phyloP scores from a whole-genome alignment of 2,329 filamentous ascomycete genomes.

The Colletotrichum sp. region DNA sequence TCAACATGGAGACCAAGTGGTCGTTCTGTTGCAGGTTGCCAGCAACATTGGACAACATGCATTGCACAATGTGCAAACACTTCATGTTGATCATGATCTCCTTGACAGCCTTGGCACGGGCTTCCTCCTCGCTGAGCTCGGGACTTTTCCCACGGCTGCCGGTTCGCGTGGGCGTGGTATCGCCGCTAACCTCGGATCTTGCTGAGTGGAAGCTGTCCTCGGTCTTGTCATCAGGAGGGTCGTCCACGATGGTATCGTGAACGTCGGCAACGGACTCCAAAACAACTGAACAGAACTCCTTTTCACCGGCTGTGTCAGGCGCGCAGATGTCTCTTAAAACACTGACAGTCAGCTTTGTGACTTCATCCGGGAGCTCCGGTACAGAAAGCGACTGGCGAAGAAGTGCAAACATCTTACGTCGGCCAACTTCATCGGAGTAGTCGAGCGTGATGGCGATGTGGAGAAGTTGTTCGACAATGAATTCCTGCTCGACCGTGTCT shows the following conservation, averaged over 20 bases:
- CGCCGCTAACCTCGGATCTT: slow-evolving; percentile 79
- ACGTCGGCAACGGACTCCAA: slow-evolving; percentile 96
- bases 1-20: slow-evolving; percentile 95
- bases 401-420: slow-evolving; percentile 93
- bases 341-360: slow-evolving; percentile 86
- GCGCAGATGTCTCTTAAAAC: slow-evolving; percentile 85
- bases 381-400: slow-evolving; percentile 86
- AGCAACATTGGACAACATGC: slow-evolving; percentile 93
- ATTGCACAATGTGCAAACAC: slow-evolving; percentile 95
- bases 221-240: slow-evolving; percentile 59
- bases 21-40: slow-evolving; percentile 88
- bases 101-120: slow-evolving; percentile 76
- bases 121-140: slow-evolving; percentile 67
- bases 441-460: slow-evolving; percentile 92
- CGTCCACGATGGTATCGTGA: slow-evolving; percentile 88
- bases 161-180: slow-evolving; percentile 58
- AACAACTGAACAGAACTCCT: slow-evolving; percentile 84
- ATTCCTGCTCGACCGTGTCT: slow-evolving; percentile 88
- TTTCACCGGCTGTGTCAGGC: slow-evolving; percentile 73
- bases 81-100: slow-evolving; percentile 99
- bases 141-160: slow-evolving; percentile 44
- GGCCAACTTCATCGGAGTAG: slow-evolving; percentile 96
- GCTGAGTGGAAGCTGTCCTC: slow-evolving; percentile 91
- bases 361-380: slow-evolving; percentile 87
- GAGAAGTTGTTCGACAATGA: slow-evolving; percentile 93